phyloP scores from a whole-genome alignment of 148 eudicot species.

The Salicornia ramosissima region DNA sequence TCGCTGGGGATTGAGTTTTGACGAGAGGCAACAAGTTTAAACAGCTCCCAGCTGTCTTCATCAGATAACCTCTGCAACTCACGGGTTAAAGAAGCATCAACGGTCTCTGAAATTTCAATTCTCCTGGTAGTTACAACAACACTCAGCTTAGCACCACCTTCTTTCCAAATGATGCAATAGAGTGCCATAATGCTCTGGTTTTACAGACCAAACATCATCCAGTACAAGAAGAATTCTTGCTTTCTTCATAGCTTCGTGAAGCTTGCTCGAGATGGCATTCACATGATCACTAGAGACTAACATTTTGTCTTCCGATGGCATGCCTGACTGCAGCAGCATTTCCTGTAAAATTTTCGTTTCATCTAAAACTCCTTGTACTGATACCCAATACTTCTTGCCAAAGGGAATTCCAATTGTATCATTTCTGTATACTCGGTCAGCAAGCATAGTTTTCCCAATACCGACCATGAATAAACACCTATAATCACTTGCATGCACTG shows the following conservation, averaged over 20 bases:
- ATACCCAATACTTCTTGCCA: background rate
- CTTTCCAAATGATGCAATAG: background rate
- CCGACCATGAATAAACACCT: background rate
- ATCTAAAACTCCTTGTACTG: background rate
- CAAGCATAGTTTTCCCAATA: constrained; percentile 1
- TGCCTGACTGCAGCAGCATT: background rate
- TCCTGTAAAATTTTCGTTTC: background rate
- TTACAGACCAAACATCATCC: background rate
- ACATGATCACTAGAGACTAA: background rate
- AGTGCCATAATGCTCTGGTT: background rate
- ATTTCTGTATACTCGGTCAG: background rate
- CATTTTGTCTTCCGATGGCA: background rate
- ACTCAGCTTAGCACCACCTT: background rate
- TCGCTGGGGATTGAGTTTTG: too few species aligned
- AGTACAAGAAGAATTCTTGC: background rate
- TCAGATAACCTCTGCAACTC: background rate
- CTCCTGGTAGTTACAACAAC: background rate
- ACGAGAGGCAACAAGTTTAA: background rate
- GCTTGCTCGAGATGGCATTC: background rate
- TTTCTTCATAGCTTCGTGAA: background rate
- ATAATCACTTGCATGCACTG: background rate
- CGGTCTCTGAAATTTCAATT: background rate
- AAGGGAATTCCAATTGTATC: background rate
- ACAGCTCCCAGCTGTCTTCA: background rate
- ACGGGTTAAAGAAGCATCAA: background rate